Conservation (phyloP, 768 basidiomycete genomes). For the Pleurotus sapidus region DNA sequence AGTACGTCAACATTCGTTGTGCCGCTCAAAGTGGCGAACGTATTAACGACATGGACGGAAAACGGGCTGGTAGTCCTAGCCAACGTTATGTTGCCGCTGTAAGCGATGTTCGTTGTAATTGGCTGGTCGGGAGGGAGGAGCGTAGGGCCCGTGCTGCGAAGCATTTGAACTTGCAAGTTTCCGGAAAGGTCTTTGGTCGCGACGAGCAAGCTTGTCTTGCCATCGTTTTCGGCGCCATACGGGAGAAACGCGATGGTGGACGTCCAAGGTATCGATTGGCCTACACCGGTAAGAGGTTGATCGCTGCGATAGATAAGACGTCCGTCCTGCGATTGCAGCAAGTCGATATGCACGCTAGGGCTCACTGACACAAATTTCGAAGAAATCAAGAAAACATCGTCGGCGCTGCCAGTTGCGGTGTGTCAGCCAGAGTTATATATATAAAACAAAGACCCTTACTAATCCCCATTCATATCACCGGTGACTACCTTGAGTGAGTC, state of each 20-base stretch:
- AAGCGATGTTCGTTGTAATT: not conserved
- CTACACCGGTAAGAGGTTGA: not conserved
- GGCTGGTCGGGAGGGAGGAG: not conserved
- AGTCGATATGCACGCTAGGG: not conserved
- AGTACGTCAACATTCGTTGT: conserved; percentile 2
- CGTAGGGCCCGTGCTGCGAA: conserved; percentile 1
- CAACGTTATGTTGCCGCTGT: not conserved
- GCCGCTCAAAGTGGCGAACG: not conserved
- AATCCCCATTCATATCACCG: not conserved
- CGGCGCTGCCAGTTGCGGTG: too few relatives aligned
- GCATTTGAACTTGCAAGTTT: conserved; percentile 1
- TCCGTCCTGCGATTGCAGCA: conserved; percentile 1
- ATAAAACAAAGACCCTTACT: not conserved
- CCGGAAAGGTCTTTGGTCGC: conserved; percentile 1
- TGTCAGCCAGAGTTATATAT: not conserved
- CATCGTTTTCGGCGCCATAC: not conserved
- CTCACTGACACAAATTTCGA: not conserved
- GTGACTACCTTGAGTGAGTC: not conserved
- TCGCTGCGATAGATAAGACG: not conserved
- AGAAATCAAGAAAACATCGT: conserved; percentile 3
- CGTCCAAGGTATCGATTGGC: not conserved
- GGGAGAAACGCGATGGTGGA: not conserved
- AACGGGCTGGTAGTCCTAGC: conserved; percentile 1
- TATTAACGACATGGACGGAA: conserved; percentile 1
- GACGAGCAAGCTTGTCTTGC: conserved; percentile 2